Conservation (phyloP, 2,329 filamentous ascomycete genomes). For the Neonectria neomacrospora region DNA sequence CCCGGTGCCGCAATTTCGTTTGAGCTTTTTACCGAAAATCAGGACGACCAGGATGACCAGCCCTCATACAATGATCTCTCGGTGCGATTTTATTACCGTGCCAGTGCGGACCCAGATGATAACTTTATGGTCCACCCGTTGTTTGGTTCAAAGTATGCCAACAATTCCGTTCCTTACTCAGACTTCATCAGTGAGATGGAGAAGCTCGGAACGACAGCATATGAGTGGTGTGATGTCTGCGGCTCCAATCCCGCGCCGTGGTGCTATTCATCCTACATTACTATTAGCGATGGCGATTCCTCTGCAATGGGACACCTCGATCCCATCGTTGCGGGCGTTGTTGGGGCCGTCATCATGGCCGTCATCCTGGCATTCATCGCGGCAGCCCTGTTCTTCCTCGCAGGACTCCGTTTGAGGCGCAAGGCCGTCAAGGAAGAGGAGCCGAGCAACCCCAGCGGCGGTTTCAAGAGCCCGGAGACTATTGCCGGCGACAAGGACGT, state of each 20-base stretch:
- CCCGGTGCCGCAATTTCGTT: conserved; percentile 82
- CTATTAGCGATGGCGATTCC: background rate
- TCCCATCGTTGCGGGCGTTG: conserved; percentile 57
- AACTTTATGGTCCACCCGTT: conserved; percentile 53
- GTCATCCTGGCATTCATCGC: conserved; percentile 49
- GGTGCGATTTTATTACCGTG: conserved; percentile 68
- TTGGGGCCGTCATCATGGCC: conserved; percentile 58
- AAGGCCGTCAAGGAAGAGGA: conserved; percentile 20
- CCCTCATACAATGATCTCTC: conserved; percentile 54
- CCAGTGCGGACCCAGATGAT: conserved; percentile 53
- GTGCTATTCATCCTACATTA: conserved; percentile 44
- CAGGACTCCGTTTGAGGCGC: conserved; percentile 48
- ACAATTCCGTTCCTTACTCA: conserved; percentile 50
- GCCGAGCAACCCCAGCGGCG: conserved; percentile 42
- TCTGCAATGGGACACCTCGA: conserved; percentile 37
- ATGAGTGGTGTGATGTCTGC: conserved; percentile 60
- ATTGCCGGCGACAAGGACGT: conserved; percentile 58
- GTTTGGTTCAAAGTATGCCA: conserved; percentile 51
- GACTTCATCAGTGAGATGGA: conserved; percentile 54
- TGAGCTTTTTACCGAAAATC: conserved; percentile 63
- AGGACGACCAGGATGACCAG: conserved; percentile 31
- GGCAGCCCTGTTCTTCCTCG: conserved; percentile 48
- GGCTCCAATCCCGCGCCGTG: conserved; percentile 48
- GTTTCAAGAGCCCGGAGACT: conserved; percentile 60
- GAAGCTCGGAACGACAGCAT: conserved; percentile 47